phyloP scores from a whole-genome alignment of 371 early-diverging fungal genomes.

The Chytridiales sp. region DNA sequence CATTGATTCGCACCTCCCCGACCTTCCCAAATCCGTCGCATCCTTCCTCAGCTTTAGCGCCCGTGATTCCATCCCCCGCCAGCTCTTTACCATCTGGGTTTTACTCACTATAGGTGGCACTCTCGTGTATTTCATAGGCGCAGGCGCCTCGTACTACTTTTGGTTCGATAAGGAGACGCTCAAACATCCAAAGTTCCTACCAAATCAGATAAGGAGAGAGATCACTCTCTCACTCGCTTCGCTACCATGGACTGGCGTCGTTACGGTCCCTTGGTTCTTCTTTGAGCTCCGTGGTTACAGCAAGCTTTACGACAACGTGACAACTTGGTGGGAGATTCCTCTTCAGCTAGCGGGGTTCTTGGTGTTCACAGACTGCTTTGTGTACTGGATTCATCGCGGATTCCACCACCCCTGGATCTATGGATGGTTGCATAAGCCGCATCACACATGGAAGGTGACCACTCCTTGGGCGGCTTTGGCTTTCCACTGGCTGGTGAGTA shows the following conservation, averaged over 20 bases:
- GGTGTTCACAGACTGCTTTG: constrained; percentile 87
- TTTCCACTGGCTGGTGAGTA: constrained; percentile 75
- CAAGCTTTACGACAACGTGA: constrained; percentile 67
- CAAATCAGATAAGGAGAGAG: constrained; percentile 84
- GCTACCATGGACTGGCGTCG: constrained; percentile 73
- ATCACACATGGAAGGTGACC: constrained; percentile 80
- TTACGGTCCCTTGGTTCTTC: constrained; percentile 88
- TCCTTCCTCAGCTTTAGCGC: constrained; percentile 36
- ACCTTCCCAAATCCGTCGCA: constrained; percentile 30
- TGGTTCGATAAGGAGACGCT: constrained; percentile 85
- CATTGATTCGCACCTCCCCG: constrained; percentile 47
- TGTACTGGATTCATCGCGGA: constrained; percentile 93
- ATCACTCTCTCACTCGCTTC: constrained; percentile 75
- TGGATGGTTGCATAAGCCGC: constrained; percentile 84
- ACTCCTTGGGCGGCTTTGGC: constrained; percentile 96
- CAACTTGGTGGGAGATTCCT: constrained; percentile 65
- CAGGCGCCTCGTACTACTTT: constrained; percentile 72
- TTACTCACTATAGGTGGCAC: constrained; percentile 70
- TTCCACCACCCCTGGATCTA: constrained; percentile 87
- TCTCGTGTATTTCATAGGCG: constrained; percentile 76
- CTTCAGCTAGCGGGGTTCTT: constrained; percentile 71
- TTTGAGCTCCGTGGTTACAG: constrained; percentile 88
- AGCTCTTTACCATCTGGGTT: constrained; percentile 66
- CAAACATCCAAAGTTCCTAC: constrained; percentile 90
- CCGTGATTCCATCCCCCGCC: constrained; percentile 70